Evolutionary conservation across 2,329 filamentous ascomycete species (phyloP).

Genomic region (Fusarium pseudoanthophilum): DNA sequence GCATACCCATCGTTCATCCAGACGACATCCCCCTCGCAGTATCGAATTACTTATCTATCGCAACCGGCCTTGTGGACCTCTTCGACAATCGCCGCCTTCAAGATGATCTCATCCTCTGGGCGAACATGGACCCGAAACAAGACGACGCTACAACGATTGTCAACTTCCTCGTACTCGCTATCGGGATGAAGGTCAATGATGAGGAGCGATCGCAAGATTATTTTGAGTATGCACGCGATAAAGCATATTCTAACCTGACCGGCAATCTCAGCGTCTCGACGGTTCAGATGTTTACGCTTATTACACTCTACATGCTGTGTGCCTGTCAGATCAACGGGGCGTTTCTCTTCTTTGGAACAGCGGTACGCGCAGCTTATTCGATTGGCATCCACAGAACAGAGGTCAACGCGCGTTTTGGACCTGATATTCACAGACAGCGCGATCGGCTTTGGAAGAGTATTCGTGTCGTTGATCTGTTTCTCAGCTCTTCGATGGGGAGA

Average conservation of each 20-base stretch:
- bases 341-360: slow-evolving; percentile 65
- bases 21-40: slow-evolving; percentile 47
- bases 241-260: slow-evolving; percentile 57
- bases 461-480: slow-evolving; percentile 62
- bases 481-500: slow-evolving; percentile 65
- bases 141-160: slow-evolving; percentile 56
- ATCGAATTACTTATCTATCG: slow-evolving; percentile 52
- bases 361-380: slow-evolving; percentile 63
- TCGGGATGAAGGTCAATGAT: slow-evolving; percentile 57
- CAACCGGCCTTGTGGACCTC: slow-evolving; percentile 60
- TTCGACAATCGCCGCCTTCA: slow-evolving; percentile 56
- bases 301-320: slow-evolving; percentile 65
- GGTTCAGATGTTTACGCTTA: slow-evolving; percentile 61
- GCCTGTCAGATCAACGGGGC: slow-evolving; percentile 66
- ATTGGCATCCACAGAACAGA: slow-evolving; percentile 65
- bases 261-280: slow-evolving; percentile 61
- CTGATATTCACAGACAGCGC: slow-evolving; percentile 55
- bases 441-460: slow-evolving; percentile 66
- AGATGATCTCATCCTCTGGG: slow-evolving; percentile 57
- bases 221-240: slow-evolving; percentile 61
- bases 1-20: slow-evolving; percentile 44
- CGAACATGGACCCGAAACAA: slow-evolving; percentile 46
- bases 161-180: slow-evolving; percentile 62
- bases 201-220: slow-evolving; percentile 56
- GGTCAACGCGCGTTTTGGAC: slow-evolving; percentile 63